phyloP scores from a whole-genome alignment of 345 rosid species.

The Arabis alpina region DNA sequence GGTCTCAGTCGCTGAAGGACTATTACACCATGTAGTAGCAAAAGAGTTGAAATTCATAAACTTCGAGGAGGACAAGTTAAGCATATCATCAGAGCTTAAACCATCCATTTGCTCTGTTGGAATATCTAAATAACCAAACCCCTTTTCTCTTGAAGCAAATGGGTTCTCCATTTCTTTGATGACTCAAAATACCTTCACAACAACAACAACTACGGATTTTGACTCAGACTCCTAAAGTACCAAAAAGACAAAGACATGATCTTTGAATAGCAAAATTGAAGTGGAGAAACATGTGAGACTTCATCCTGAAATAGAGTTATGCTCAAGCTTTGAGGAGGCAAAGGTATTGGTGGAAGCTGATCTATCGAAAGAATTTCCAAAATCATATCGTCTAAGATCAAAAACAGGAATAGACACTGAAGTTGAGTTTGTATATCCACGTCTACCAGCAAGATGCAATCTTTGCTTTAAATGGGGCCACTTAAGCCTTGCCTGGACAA shows the following conservation, averaged over 20 bases:
- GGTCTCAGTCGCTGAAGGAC: constrained; percentile 55
- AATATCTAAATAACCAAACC: constrained; percentile 48
- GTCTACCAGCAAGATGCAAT: no score
- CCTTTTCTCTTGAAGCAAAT: constrained; percentile 63
- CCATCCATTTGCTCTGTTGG: constrained; percentile 53
- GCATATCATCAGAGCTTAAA: constrained; percentile 55
- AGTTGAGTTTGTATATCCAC: no score
- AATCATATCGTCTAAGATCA: no score
- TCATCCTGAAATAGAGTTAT: no score
- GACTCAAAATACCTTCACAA: constrained; percentile 15
- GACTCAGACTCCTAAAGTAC: neutral
- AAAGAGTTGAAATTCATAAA: constrained; percentile 67
- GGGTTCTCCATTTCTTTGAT: constrained; percentile 57
- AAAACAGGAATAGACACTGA: no score
- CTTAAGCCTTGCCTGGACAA: no score
- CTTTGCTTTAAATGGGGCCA: no score
- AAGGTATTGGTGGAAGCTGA: no score
- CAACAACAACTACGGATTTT: constrained; percentile 16
- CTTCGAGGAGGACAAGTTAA: constrained; percentile 52
- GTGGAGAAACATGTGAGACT: no score
- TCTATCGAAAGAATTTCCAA: no score
- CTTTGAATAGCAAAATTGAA: constrained; percentile 9
- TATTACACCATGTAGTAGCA: constrained; percentile 64
- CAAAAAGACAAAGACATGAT: no score
- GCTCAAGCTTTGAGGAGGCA: no score